Evolutionary conservation across 495 filamentous ascomycete species (phyloP).

Genomic region (Aspergillus incahuasiensis): DNA sequence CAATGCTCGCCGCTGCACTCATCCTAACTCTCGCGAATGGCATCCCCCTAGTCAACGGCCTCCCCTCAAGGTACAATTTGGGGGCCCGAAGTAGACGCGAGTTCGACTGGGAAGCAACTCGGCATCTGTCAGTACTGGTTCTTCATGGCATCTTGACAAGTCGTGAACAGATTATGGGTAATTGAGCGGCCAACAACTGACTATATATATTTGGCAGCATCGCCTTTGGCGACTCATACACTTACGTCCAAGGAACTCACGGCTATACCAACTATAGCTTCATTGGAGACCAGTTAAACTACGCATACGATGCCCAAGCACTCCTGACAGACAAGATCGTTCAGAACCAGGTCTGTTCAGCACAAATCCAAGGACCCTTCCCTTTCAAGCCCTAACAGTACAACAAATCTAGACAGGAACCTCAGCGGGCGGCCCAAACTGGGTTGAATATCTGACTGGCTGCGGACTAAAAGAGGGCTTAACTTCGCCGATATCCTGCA

Average conservation of each 20-base stretch:
- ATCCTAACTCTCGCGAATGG: constrained; percentile 8
- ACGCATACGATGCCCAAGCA: constrained; percentile 32
- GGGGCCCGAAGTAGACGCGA: background rate
- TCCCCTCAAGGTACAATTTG: background rate
- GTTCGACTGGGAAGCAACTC: constrained; percentile 33
- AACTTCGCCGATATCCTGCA: constrained; percentile 34
- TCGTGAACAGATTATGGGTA: no score
- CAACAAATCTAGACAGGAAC: constrained; percentile 24
- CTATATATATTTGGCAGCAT: constrained; percentile 21
- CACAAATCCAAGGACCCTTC: no score
- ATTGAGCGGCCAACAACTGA: background rate
- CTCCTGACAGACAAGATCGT: constrained; percentile 46
- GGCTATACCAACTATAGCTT: constrained; percentile 47
- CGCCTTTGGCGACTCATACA: constrained; percentile 55
- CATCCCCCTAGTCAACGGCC: constrained; percentile 2
- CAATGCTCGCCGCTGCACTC: constrained; percentile 8
- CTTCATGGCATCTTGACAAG: no score
- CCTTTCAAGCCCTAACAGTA: no score
- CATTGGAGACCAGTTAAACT: constrained; percentile 41
- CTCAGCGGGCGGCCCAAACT: constrained; percentile 48
- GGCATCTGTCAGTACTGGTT: constrained; percentile 23
- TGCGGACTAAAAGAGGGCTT: constrained; percentile 37
- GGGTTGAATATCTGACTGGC: constrained; percentile 44
- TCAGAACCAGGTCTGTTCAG: constrained; percentile 39
- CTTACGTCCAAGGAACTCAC: constrained; percentile 47